Conservation (phyloP, 352 stramenopile genomes). For the Phytophthora cactorum region DNA sequence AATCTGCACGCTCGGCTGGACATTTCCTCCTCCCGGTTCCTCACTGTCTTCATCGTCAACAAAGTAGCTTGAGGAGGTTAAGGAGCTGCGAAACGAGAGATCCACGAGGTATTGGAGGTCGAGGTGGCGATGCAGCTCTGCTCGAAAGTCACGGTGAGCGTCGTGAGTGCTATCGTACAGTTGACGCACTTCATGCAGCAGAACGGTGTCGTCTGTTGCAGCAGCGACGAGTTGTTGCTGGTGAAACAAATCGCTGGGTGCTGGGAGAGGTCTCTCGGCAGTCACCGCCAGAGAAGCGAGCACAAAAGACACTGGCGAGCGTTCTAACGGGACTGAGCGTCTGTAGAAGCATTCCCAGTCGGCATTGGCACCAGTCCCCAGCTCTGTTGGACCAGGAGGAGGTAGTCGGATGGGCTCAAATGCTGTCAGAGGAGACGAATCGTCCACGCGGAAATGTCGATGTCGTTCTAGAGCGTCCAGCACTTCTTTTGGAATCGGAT, state of each 20-base stretch:
- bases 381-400: slow-evolving; percentile 9
- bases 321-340: slow-evolving; percentile 64
- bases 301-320: slow-evolving; percentile 75
- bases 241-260: slow-evolving; percentile 71
- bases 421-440: slow-evolving; percentile 61
- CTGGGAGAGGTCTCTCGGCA: slow-evolving; percentile 49
- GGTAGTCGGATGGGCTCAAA: slow-evolving; percentile 53
- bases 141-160: slow-evolving; percentile 63
- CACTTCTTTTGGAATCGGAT: slow-evolving; percentile 74
- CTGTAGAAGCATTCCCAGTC: slow-evolving; percentile 72
- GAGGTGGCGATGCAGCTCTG: slow-evolving; percentile 59
- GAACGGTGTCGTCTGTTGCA: slow-evolving; percentile 52
- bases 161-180: slow-evolving; percentile 75
- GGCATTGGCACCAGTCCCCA: too few species aligned
- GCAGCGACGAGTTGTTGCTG: slow-evolving; percentile 53
- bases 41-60: slow-evolving; percentile 51
- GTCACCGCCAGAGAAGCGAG: slow-evolving; percentile 61
- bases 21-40: slow-evolving; percentile 22
- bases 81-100: slow-evolving; percentile 66
- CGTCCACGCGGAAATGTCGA: slow-evolving; percentile 68
- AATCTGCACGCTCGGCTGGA: slow-evolving; percentile 52
- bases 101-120: slow-evolving; percentile 73
- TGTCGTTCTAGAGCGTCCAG: slow-evolving; percentile 68
- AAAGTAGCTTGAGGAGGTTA: slow-evolving; percentile 71
- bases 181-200: slow-evolving; percentile 70